Conservation (phyloP, 768 basidiomycete genomes). For the Lactarius hengduanensis region DNA sequence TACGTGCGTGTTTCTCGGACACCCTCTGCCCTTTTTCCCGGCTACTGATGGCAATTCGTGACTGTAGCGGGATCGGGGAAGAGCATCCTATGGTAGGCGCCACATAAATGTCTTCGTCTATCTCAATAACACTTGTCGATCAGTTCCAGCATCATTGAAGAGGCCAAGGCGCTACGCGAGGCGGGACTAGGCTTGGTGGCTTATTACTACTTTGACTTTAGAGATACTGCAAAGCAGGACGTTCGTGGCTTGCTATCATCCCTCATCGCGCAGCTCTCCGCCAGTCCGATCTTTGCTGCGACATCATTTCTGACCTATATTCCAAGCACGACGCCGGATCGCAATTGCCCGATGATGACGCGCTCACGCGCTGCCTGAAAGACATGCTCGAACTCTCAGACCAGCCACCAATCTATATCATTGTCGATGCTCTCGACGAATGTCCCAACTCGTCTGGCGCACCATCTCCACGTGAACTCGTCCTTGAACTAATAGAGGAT, state of each 20-base stretch:
- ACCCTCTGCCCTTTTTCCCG: too few species aligned
- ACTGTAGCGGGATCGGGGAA: slow-evolving; percentile 9
- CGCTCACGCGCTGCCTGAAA: background rate
- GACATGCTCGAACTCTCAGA: background rate
- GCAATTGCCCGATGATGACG: background rate
- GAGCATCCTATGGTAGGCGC: slow-evolving; percentile 7
- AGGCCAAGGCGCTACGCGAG: background rate
- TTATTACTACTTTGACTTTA: slow-evolving; percentile 11
- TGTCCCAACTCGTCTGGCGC: slow-evolving; percentile 2
- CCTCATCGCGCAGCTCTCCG: background rate
- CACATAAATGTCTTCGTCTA: background rate
- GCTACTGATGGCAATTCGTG: background rate
- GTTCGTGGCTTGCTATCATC: slow-evolving; percentile 3
- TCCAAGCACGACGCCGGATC: background rate
- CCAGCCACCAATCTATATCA: background rate
- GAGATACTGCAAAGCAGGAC: slow-evolving; percentile 1
- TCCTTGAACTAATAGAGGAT: background rate
- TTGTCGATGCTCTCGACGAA: slow-evolving; percentile 13
- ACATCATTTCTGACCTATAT: background rate
- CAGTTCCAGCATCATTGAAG: slow-evolving; percentile 5
- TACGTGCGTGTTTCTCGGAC: background rate
- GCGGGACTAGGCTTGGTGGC: background rate
- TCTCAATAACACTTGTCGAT: background rate
- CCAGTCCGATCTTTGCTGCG: background rate
- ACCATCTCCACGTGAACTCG: background rate